Evolutionary conservation across 2,329 filamentous ascomycete genomes (phyloP).

Genomic region (Triangularia verruculosa): DNA sequence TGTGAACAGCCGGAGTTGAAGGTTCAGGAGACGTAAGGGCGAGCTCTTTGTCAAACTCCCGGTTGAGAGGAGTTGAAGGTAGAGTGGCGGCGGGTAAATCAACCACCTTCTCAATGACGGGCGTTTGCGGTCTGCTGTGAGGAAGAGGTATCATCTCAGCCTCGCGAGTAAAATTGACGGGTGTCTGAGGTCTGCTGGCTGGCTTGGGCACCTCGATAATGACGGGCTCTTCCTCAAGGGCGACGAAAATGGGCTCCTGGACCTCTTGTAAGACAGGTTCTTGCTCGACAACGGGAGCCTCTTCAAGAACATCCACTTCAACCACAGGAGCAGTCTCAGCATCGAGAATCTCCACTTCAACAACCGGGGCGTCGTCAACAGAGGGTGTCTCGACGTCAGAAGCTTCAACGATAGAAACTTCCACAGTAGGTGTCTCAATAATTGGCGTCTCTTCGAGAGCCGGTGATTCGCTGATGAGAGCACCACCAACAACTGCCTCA

Average conservation of each 20-base stretch:
- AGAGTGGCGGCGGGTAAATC: conserved; percentile 6
- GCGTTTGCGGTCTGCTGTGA: not conserved
- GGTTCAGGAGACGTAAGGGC: not conserved
- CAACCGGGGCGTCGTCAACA: not conserved
- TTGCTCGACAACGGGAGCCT: conserved; percentile 20
- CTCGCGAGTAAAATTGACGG: conserved; percentile 20
- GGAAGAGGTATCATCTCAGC: not conserved
- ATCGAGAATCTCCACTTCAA: not conserved
- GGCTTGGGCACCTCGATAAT: conserved; percentile 29
- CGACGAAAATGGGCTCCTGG: not conserved
- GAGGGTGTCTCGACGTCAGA: not conserved
- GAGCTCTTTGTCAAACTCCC: not conserved
- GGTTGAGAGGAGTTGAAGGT: not conserved
- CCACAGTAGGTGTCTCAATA: not conserved
- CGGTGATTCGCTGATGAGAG: not conserved
- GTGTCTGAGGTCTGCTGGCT: conserved; percentile 18
- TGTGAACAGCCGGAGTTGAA: not conserved
- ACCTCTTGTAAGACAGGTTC: conserved; percentile 16
- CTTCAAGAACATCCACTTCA: not conserved
- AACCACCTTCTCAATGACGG: conserved; percentile 21
- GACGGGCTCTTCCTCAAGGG: not conserved
- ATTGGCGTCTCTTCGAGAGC: not conserved
- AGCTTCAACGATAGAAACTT: not conserved
- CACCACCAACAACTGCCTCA: not conserved
- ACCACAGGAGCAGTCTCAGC: not conserved